Percentiles rank a stretch among this genome's conserved stretches.
These are phyloP conservation scores for Skeletonema costatum DNA, from an alignment of 108 stramenopile genomes.

Conservation along the genomic window DNA sequence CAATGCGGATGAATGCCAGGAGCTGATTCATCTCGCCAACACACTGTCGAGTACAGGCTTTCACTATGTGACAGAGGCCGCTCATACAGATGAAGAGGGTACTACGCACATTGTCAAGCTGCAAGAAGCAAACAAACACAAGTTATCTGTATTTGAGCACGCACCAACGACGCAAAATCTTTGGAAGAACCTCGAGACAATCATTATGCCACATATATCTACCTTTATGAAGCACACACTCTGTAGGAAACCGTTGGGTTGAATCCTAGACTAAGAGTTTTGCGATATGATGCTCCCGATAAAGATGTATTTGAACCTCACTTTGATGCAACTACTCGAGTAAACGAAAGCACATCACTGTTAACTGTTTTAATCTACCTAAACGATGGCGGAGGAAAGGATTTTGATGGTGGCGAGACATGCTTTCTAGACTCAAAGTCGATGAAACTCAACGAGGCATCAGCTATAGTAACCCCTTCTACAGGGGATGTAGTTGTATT, in stretches of 20 bases:
- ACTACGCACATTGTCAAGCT: conserved; percentile 49
- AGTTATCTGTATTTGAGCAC: conserved; percentile 69
- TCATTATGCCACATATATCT: conserved; percentile 18
- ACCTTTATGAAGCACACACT: conserved; percentile 31
- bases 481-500: conserved; percentile 65
- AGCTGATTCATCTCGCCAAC: conserved; percentile 46
- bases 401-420: conserved; percentile 77
- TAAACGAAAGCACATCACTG: conserved; percentile 36
- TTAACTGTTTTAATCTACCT: conserved; percentile 77
- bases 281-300: conserved; percentile 71
- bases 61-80: conserved; percentile 63
- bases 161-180: conserved; percentile 29
- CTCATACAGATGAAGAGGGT: conserved; percentile 59
- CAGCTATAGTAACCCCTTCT: conserved; percentile 47
- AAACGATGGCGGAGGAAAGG: conserved; percentile 63
- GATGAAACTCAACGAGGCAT: not conserved
- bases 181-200: conserved; percentile 42
- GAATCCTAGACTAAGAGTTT: conserved; percentile 74
- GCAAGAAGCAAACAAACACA: conserved; percentile 68
- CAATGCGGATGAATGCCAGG: conserved; percentile 39
- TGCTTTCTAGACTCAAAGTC: conserved; percentile 44
- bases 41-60: conserved; percentile 37
- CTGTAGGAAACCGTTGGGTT: conserved; percentile 52
- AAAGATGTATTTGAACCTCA: conserved; percentile 71
- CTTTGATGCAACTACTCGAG: conserved; percentile 76